Conservation (phyloP, 2,329 filamentous ascomycete species). For the Cladosporium cucumerinum region DNA sequence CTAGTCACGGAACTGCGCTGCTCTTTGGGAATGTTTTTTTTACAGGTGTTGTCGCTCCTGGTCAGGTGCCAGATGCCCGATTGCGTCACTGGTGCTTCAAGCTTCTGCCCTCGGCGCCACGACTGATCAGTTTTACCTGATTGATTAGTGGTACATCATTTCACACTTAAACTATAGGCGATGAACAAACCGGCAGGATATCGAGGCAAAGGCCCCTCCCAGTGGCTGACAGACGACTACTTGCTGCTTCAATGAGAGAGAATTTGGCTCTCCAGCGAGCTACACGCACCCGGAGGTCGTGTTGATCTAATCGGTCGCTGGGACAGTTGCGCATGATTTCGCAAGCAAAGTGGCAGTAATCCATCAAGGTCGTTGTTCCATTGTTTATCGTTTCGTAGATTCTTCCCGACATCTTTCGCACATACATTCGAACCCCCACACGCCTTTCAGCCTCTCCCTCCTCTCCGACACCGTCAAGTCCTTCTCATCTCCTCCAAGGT, state of each 20-base stretch:
- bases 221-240: not conserved
- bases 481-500: conserved; percentile 48
- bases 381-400: not conserved
- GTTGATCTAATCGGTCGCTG: not conserved
- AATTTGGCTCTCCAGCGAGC: not conserved
- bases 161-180: not conserved
- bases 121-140: not conserved
- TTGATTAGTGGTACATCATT: not conserved
- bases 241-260: not conserved
- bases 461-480: conserved; percentile 37
- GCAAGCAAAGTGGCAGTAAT: not conserved
- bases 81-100: not conserved
- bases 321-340: not conserved
- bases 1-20: not conserved
- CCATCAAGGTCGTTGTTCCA: not conserved
- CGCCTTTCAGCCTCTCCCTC: conserved; percentile 37
- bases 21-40: not conserved
- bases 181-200: not conserved
- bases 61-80: not conserved
- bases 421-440: conserved; percentile 42
- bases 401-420: conserved; percentile 8
- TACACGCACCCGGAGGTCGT: not conserved
- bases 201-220: not conserved
- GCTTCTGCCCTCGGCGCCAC: not conserved
- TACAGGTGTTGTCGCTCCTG: not conserved